A percentile compares a stretch with the other conserved stretches of the same genome.
phyloP scores from a whole-genome alignment of 371 early-diverging fungal species.

The Saksenaea vasiformis region DNA sequence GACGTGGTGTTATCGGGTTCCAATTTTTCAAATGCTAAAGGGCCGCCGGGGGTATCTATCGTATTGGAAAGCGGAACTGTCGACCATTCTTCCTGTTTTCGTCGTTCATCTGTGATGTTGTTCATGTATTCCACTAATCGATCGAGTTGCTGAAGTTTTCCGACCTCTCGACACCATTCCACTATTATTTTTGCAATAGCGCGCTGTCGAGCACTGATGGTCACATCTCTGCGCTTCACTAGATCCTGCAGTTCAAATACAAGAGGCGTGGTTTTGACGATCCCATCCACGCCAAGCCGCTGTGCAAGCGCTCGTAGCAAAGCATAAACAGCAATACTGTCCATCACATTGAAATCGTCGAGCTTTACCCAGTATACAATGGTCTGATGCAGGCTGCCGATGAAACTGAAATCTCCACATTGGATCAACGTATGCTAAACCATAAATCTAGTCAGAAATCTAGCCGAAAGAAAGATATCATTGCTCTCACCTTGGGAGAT shows the following conservation, averaged over 20 bases:
- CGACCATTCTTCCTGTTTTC: slow-evolving; percentile 10
- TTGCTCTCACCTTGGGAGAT: neutral
- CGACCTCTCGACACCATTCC: slow-evolving; percentile 28
- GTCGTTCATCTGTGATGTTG: slow-evolving; percentile 2
- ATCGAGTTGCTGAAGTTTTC: slow-evolving; percentile 6
- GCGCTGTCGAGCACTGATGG: slow-evolving; percentile 37
- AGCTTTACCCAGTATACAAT: slow-evolving; percentile 51
- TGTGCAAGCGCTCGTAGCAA: slow-evolving; percentile 43
- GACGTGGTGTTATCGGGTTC: slow-evolving; percentile 24
- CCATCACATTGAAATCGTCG: slow-evolving; percentile 47
- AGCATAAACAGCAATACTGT: slow-evolving; percentile 52
- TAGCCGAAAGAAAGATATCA: too few species aligned
- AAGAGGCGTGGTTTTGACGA: slow-evolving; percentile 54
- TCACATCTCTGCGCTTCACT: slow-evolving; percentile 23
- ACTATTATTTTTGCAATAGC: slow-evolving; percentile 52
- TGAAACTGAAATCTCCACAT: slow-evolving; percentile 41
- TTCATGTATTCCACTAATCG: slow-evolving; percentile 9
- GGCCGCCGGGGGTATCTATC: slow-evolving; percentile 11
- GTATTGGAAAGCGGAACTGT: slow-evolving; percentile 21
- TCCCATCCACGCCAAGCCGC: slow-evolving; percentile 49
- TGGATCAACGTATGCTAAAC: slow-evolving; percentile 12
- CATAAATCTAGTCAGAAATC: too few species aligned
- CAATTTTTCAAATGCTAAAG: slow-evolving; percentile 25
- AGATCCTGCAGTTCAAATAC: slow-evolving; percentile 53
- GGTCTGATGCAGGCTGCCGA: slow-evolving; percentile 43